Conservation (phyloP, 352 stramenopile genomes). For the Phytopythium boreale region DNA sequence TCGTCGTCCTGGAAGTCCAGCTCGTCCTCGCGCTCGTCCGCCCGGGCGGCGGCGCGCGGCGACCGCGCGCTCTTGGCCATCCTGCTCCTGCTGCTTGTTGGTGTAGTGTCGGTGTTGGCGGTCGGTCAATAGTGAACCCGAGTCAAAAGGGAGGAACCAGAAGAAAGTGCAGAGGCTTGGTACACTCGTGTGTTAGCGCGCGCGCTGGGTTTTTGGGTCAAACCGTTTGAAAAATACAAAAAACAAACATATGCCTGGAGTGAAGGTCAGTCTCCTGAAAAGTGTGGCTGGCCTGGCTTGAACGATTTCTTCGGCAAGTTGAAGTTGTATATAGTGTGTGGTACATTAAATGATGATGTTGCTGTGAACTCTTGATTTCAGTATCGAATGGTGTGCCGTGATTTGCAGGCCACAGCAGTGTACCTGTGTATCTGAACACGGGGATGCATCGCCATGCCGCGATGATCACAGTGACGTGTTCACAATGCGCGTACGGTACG, state of each 20-base stretch:
- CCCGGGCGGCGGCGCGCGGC: constrained; percentile 2
- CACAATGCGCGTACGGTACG: too few relatives aligned
- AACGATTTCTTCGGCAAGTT: not conserved
- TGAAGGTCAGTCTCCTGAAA: not conserved
- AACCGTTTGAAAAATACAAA: constrained; percentile 5
- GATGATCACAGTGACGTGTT: not conserved
- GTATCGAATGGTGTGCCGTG: too few relatives aligned
- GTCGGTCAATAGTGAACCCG: not conserved
- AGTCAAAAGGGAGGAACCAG: not conserved
- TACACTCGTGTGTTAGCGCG: not conserved
- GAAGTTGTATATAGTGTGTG: not conserved
- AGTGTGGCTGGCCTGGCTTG: not conserved
- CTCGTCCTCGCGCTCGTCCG: constrained; percentile 25
- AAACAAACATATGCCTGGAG: not conserved
- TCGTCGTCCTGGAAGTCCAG: constrained; percentile 25
- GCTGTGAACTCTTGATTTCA: too few relatives aligned
- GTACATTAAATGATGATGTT: not conserved
- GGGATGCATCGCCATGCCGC: too few relatives aligned
- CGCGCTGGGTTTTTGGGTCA: constrained; percentile 1
- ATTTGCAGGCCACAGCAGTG: too few relatives aligned
- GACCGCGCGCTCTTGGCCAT: constrained; percentile 6
- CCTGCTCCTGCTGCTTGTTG: not conserved
- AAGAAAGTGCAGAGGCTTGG: constrained; percentile 1
- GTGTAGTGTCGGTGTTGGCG: not conserved
- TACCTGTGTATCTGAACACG: too few relatives aligned